Evolutionary conservation across 2,329 filamentous ascomycete genomes (phyloP), one percentile per base, ranked within the genome.

Genomic region (Magnaporthiopsis rhizophila): DNA sequence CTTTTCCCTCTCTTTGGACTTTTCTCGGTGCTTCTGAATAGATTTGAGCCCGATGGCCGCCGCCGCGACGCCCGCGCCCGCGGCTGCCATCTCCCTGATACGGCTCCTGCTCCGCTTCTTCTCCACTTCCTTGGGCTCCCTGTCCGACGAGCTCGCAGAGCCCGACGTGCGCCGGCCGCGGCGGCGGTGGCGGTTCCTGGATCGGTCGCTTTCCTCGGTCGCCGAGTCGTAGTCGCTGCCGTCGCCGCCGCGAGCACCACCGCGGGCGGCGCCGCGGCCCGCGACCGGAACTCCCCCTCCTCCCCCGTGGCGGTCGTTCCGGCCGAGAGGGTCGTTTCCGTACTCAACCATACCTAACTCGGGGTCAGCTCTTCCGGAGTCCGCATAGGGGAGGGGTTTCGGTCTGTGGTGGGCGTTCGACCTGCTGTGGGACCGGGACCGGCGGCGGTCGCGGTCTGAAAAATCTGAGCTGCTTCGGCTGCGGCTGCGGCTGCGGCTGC

Each of bases 331-430:
- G 68, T 82, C 80, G 72, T 78, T 79, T 69, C 86, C 86, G 79
- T 88, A 88, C 74, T 88, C 83, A 81, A 88, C 84, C 80, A 87
- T 80, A 78, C 85, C 86, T 86, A 87, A 78, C 78, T 86, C 84
- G 79, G 80, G 81, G 84, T 87, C 85, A 87, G 83, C 66, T 58
- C 61, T 62, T 45, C 67, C 58, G 74, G 73, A 61, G 63, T 71
- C 68, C 67, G 68, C 68, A 68, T 75, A 76, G 72, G 77, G 76
- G 74, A 81, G 79, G 70, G 80, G 79, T 76, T 79, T 30, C 50
- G 53, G 30, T 62, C 61, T 62, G 50, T 56, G 30, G 76, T 74
- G 75, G 76, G 77, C 78, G 74, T 74, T 72, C 74, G 73, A 74
- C 66, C 68, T 69, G 66, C 65, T 69, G 64, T 70, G 66, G 21